Percentiles rank a stretch among this genome's conserved stretches.
phyloP scores from a whole-genome alignment of 495 filamentous ascomycete species.

The Xylaria telfairii region DNA sequence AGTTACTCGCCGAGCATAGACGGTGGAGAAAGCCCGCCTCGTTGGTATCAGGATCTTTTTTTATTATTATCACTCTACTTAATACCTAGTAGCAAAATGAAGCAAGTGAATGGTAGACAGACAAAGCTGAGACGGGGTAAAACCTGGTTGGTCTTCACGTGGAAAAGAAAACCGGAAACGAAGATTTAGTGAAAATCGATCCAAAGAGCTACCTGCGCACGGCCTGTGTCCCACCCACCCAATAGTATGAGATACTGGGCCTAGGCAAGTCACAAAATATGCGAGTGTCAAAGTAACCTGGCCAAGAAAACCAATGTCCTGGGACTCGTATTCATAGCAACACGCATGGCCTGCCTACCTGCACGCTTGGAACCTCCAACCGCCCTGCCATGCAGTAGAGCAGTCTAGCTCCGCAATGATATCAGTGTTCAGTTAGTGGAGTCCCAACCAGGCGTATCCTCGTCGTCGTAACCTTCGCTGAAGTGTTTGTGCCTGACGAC shows the following conservation, averaged over 20 bases:
- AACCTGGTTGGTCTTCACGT: not conserved
- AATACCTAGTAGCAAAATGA: not conserved
- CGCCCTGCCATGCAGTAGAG: not conserved
- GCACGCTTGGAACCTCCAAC: not conserved
- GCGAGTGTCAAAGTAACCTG: not conserved
- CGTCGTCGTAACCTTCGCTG: not conserved
- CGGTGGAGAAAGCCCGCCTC: not conserved
- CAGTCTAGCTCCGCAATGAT: not conserved
- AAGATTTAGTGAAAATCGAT: not conserved
- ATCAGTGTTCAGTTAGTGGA: not conserved
- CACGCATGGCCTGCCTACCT: not conserved
- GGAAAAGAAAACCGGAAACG: not conserved
- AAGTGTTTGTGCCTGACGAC: slow-evolving; percentile 30
- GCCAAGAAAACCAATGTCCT: not conserved
- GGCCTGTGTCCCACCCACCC: not conserved
- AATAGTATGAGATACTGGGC: not conserved
- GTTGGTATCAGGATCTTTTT: not conserved
- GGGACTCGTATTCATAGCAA: not conserved
- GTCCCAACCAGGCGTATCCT: not conserved
- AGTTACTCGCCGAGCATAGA: not conserved
- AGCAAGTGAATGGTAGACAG: not conserved
- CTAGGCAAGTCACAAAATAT: not conserved
- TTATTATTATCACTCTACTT: not conserved
- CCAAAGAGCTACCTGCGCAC: not conserved
- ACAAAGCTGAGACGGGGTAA: not conserved